Conservation (phyloP, 1,284 basidiomycete species). For the Singerocomus inundabilis region DNA sequence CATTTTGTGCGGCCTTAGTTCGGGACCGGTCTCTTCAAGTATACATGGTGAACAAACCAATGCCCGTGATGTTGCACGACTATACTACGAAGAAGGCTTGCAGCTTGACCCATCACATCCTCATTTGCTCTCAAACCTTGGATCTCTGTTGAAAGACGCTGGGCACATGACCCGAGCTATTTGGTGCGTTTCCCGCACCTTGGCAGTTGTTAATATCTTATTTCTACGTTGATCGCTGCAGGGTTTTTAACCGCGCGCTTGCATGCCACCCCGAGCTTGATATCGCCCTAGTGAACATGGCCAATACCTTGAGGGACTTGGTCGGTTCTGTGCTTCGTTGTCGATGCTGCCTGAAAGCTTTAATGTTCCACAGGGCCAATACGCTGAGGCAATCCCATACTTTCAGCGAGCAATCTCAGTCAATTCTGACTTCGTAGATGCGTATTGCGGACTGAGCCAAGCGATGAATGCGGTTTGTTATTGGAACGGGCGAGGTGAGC, state of each 20-base stretch:
- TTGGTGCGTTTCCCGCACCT: constrained; percentile 34
- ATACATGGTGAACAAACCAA: constrained; percentile 17
- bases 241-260: constrained; percentile 41
- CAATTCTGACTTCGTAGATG: constrained; percentile 58
- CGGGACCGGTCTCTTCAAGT: constrained; percentile 25
- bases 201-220: neutral
- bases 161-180: constrained; percentile 53
- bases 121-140: constrained; percentile 60
- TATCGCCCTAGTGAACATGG: constrained; percentile 60
- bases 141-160: constrained; percentile 59
- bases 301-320: constrained; percentile 56
- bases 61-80: constrained; percentile 44
- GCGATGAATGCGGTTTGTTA: constrained; percentile 54
- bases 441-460: constrained; percentile 55
- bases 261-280: constrained; percentile 56
- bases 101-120: constrained; percentile 54
- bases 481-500: constrained; percentile 49
- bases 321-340: constrained; percentile 28
- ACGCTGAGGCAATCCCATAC: constrained; percentile 53
- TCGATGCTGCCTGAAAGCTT: neutral
- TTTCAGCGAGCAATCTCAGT: constrained; percentile 52
- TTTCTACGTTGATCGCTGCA: constrained; percentile 7
- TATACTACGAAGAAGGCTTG: constrained; percentile 56
- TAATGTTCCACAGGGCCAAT: constrained; percentile 38
- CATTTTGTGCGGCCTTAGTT: constrained; percentile 48